phyloP scores from a whole-genome alignment of 495 filamentous ascomycete species.

The Penicillium lividum region DNA sequence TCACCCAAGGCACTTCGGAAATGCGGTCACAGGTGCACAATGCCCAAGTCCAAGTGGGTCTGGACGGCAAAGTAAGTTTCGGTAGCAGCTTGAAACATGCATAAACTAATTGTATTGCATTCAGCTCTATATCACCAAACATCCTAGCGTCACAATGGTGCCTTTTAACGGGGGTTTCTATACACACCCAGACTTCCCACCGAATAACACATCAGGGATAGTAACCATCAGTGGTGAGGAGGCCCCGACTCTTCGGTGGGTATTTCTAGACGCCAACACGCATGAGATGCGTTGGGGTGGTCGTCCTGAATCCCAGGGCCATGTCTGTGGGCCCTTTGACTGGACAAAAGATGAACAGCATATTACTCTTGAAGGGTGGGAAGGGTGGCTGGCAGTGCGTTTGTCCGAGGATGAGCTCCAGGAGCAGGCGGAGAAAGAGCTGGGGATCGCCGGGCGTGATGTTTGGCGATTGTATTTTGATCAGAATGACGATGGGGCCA shows the following conservation, averaged over 20 bases:
- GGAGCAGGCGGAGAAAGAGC: slow-evolving; percentile 14
- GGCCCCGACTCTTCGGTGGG: slow-evolving; percentile 30
- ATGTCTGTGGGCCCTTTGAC: slow-evolving; percentile 33
- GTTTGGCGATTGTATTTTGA: slow-evolving; percentile 34
- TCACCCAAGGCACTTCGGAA: slow-evolving; percentile 21
- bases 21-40: slow-evolving; percentile 29
- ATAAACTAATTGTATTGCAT: background rate
- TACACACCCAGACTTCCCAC: slow-evolving; percentile 26
- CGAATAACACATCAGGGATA: slow-evolving; percentile 25
- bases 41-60: slow-evolving; percentile 30
- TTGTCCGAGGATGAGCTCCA: slow-evolving; percentile 20
- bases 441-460: slow-evolving; percentile 21
- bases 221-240: slow-evolving; percentile 30
- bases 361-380: slow-evolving; percentile 28
- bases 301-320: slow-evolving; percentile 23
- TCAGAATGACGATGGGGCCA: slow-evolving; percentile 29
- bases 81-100: background rate
- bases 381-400: slow-evolving; percentile 30
- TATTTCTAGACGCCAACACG: slow-evolving; percentile 26
- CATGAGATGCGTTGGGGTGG: slow-evolving; percentile 33
- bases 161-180: slow-evolving; percentile 32
- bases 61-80: slow-evolving; percentile 28
- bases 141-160: slow-evolving; percentile 21
- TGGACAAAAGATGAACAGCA: slow-evolving; percentile 30
- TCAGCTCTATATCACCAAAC: slow-evolving; percentile 33